Percentiles rank a stretch among this genome's conserved stretches.
These are phyloP conservation scores for Irpex sp. DNA, from an alignment of 1,284 basidiomycete species.

Conservation along the genomic window DNA sequence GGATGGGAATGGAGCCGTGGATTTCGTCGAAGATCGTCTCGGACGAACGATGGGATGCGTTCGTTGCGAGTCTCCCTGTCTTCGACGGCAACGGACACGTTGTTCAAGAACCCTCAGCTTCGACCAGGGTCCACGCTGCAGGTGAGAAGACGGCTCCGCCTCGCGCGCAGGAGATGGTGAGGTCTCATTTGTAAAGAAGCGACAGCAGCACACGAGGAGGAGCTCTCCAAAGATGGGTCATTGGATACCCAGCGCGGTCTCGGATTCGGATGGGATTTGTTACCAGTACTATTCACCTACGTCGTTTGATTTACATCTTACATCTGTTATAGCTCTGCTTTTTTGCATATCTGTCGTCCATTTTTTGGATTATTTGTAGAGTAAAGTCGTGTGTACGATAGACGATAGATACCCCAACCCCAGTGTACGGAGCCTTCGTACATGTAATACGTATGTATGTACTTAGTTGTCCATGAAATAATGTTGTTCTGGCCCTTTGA, in stretches of 20 bases:
- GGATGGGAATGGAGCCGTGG: slow-evolving; percentile 32
- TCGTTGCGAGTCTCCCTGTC: slow-evolving; percentile 17
- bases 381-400: background rate
- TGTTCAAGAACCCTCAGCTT: background rate
- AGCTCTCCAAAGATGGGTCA: background rate
- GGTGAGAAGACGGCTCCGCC: slow-evolving; percentile 5
- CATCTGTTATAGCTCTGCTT: too few species aligned
- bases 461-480: background rate
- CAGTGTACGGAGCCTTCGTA: background rate
- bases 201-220: background rate
- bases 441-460: background rate
- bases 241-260: background rate
- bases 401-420: background rate
- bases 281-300: slow-evolving; percentile 4
- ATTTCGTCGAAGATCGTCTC: slow-evolving; percentile 33
- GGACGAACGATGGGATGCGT: slow-evolving; percentile 31
- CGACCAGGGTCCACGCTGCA: slow-evolving; percentile 9
- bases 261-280: slow-evolving; percentile 6
- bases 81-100: slow-evolving; percentile 18
- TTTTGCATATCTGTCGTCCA: background rate
- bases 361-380: background rate
- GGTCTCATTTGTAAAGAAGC: slow-evolving; percentile 18
- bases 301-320: background rate
- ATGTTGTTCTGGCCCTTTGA: slow-evolving; percentile 1
- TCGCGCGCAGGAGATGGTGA: slow-evolving; percentile 17